Conservation (phyloP, 1,284 basidiomycete species). For the Earliella scabrosa region DNA sequence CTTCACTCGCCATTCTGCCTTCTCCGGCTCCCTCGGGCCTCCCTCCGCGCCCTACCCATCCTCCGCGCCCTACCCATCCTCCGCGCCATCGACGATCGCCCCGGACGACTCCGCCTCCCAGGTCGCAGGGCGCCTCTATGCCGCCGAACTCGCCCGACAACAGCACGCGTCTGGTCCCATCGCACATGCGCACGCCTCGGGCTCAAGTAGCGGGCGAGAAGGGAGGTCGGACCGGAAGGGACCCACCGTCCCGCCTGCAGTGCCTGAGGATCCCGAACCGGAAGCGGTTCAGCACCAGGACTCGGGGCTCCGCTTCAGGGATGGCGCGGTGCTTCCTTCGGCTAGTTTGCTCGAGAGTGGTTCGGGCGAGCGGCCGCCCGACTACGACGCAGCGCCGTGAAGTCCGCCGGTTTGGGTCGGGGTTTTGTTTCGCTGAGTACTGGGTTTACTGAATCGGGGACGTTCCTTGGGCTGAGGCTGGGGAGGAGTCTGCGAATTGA, state of each 20-base stretch:
- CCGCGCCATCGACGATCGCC: conserved; percentile 8
- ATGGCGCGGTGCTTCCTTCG: conserved; percentile 7
- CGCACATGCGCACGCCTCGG: background rate
- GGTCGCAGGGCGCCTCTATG: conserved; percentile 19
- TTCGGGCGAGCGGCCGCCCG: background rate
- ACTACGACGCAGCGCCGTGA: background rate
- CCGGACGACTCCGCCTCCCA: conserved; percentile 19
- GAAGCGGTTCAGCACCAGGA: conserved; percentile 20
- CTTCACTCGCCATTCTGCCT: conserved; percentile 1
- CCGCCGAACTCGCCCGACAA: conserved; percentile 12
- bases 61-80: background rate
- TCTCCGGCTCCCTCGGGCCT: background rate
- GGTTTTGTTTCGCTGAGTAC: no score
- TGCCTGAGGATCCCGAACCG: conserved; percentile 13
- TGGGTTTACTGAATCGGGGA: no score
- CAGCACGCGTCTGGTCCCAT: background rate
- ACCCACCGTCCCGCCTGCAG: conserved; percentile 10
- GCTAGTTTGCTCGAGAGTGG: background rate
- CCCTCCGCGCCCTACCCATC: conserved; percentile 1
- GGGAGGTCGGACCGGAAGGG: conserved; percentile 11
- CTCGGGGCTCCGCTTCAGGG: conserved; percentile 24
- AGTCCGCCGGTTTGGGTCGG: background rate
- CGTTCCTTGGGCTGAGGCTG: no score
- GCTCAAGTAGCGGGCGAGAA: background rate
- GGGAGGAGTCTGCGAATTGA: no score